These are phyloP conservation scores for Rhododendron molle DNA, from an alignment of 148 eudicot species.

Conservation along the genomic window DNA sequence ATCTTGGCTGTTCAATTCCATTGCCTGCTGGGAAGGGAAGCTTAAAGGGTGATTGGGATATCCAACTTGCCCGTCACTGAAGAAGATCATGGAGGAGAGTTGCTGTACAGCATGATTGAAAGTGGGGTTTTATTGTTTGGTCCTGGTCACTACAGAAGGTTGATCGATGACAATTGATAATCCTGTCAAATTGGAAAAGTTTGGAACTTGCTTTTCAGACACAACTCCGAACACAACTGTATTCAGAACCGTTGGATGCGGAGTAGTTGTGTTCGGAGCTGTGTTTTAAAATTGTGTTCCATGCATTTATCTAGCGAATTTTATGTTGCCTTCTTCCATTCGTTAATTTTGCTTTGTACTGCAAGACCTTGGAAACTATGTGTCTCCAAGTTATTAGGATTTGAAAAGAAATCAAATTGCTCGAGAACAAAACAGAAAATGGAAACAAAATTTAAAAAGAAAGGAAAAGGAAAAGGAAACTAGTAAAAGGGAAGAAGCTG, in stretches of 20 bases:
- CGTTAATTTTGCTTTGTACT: background rate
- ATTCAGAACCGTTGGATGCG: background rate
- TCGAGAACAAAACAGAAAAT: background rate
- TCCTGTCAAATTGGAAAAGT: background rate
- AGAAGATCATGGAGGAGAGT: background rate
- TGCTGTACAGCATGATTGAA: background rate
- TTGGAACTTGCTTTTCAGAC: too few relatives aligned
- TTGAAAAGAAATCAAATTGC: background rate
- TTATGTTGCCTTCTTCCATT: background rate
- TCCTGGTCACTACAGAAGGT: background rate
- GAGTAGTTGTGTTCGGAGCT: too few relatives aligned
- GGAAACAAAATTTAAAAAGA: background rate
- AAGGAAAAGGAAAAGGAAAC: background rate
- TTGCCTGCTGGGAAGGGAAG: constrained; percentile 12
- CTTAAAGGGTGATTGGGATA: constrained; percentile 1
- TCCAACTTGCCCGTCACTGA: constrained; percentile 6
- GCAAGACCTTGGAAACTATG: background rate
- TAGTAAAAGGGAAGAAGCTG: background rate
- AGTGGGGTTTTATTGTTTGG: background rate
- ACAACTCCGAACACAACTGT: too few relatives aligned
- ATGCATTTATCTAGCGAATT: background rate
- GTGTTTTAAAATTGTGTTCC: background rate
- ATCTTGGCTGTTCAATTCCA: background rate
- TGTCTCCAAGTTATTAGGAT: background rate
- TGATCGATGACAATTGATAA: background rate